Evolutionary conservation across 768 basidiomycete species (phyloP).

Genomic region (Hericium rajendrae): DNA sequence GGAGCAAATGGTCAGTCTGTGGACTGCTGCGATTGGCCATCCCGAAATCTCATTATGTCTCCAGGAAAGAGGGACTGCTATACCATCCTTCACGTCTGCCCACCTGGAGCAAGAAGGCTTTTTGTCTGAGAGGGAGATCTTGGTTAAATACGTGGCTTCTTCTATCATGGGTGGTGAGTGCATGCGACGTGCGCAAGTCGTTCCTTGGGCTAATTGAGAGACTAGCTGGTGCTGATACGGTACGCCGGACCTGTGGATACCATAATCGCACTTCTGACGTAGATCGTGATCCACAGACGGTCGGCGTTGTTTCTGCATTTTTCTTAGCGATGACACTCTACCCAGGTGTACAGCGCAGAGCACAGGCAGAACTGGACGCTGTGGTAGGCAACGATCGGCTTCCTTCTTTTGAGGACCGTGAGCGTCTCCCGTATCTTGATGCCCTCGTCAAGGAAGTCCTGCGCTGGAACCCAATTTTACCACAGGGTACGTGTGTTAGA

Average conservation of each 20-base stretch:
- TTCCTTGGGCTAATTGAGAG: slow-evolving; percentile 7
- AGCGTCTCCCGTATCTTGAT: slow-evolving; percentile 13
- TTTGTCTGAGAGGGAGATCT: slow-evolving; percentile 3
- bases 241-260: neutral
- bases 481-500: slow-evolving; percentile 2
- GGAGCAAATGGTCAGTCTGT: slow-evolving; percentile 9
- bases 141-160: slow-evolving; percentile 17
- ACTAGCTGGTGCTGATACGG: slow-evolving; percentile 16
- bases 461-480: slow-evolving; percentile 15
- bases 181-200: no score
- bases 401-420: slow-evolving; percentile 12
- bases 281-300: slow-evolving; percentile 6
- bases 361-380: slow-evolving; percentile 17
- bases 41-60: no score
- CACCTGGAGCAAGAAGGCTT: slow-evolving; percentile 7
- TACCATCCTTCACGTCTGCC: slow-evolving; percentile 8
- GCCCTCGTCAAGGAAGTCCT: slow-evolving; percentile 16
- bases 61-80: slow-evolving; percentile 10
- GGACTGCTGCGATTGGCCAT: no score
- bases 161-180: no score
- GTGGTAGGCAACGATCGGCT: slow-evolving; percentile 14
- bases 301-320: slow-evolving; percentile 17
- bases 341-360: slow-evolving; percentile 13
- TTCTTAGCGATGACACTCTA: slow-evolving; percentile 21
- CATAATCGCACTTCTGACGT: neutral